Conservation (phyloP, 2,329 filamentous ascomycete genomes). For the Akanthomyces muscarius region DNA sequence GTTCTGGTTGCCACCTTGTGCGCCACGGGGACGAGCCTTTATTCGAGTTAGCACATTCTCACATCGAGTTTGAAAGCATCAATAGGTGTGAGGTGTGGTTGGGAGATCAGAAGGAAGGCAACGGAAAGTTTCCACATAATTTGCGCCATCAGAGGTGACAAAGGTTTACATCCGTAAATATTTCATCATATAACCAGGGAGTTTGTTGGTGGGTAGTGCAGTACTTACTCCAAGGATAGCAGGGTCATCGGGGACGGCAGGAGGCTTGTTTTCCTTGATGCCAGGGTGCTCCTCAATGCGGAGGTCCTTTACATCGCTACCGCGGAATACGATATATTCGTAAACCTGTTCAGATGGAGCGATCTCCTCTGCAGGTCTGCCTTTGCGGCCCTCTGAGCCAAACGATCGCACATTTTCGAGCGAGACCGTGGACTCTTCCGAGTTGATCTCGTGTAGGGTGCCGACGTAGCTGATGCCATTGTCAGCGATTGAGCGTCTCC, state of each 20-base stretch:
- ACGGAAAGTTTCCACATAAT: slow-evolving; percentile 96
- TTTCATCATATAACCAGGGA: slow-evolving; percentile 70
- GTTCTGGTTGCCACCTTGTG: slow-evolving; percentile 31
- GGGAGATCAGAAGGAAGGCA: slow-evolving; percentile 96
- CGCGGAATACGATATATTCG: slow-evolving; percentile 97
- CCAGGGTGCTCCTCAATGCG: slow-evolving; percentile 81
- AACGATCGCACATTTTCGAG: slow-evolving; percentile 94
- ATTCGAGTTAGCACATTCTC: neutral
- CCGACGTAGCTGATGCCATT: slow-evolving; percentile 73
- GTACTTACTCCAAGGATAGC: slow-evolving; percentile 95
- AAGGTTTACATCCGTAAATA: slow-evolving; percentile 92
- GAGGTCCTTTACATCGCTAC: slow-evolving; percentile 97
- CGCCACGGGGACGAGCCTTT: slow-evolving; percentile 39
- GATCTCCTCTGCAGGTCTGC: slow-evolving; percentile 75
- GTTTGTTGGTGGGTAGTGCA: slow-evolving; percentile 5
- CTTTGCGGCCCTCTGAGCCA: slow-evolving; percentile 86
- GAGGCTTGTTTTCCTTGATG: slow-evolving; percentile 69
- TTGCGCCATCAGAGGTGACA: slow-evolving; percentile 85
- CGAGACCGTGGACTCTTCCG: slow-evolving; percentile 92
- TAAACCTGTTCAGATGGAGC: slow-evolving; percentile 82
- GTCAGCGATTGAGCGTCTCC: slow-evolving; percentile 30
- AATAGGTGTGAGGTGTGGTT: slow-evolving; percentile 17
- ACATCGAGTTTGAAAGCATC: slow-evolving; percentile 9
- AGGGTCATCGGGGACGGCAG: slow-evolving; percentile 85
- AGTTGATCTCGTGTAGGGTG: slow-evolving; percentile 95